phyloP scores from a whole-genome alignment of 768 basidiomycete genomes.

The Austroboletus festivus region DNA sequence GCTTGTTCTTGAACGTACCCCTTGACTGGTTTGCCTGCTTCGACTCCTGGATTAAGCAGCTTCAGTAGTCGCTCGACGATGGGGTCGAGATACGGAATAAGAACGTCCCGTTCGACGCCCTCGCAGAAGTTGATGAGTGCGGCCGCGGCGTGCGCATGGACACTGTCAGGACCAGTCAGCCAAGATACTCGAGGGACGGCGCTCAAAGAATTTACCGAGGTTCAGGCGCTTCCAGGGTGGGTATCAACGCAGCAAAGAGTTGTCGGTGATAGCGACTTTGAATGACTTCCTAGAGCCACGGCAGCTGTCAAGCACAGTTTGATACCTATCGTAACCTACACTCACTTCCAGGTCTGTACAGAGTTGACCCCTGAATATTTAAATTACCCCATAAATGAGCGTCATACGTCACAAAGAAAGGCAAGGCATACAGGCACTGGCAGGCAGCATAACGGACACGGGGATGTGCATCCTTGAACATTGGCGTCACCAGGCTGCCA shows the following conservation, averaged over 20 bases:
- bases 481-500: slow-evolving; percentile 65
- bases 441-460: slow-evolving; percentile 73
- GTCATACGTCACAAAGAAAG: too few relatives aligned
- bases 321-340: neutral
- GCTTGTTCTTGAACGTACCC: slow-evolving; percentile 86
- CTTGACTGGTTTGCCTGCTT: slow-evolving; percentile 38
- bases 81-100: slow-evolving; percentile 74
- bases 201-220: slow-evolving; percentile 59
- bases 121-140: slow-evolving; percentile 92
- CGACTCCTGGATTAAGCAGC: slow-evolving; percentile 53
- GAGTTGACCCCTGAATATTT: slow-evolving; percentile 77
- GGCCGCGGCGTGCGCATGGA: slow-evolving; percentile 83
- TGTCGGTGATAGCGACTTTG: slow-evolving; percentile 67
- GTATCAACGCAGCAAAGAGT: slow-evolving; percentile 68
- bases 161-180: slow-evolving; percentile 40
- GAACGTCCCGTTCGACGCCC: slow-evolving; percentile 70
- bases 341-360: slow-evolving; percentile 84
- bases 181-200: too few relatives aligned
- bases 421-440: slow-evolving; percentile 77
- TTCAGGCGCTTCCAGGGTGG: slow-evolving; percentile 71
- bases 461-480: slow-evolving; percentile 78
- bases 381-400: neutral
- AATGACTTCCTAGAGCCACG: slow-evolving; percentile 58
- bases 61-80: slow-evolving; percentile 64
- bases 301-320: neutral